A percentile compares a stretch with the other conserved stretches of the same genome.
phyloP scores from a whole-genome alignment of 2,329 filamentous ascomycete species.

The Colletotrichum sp. region DNA sequence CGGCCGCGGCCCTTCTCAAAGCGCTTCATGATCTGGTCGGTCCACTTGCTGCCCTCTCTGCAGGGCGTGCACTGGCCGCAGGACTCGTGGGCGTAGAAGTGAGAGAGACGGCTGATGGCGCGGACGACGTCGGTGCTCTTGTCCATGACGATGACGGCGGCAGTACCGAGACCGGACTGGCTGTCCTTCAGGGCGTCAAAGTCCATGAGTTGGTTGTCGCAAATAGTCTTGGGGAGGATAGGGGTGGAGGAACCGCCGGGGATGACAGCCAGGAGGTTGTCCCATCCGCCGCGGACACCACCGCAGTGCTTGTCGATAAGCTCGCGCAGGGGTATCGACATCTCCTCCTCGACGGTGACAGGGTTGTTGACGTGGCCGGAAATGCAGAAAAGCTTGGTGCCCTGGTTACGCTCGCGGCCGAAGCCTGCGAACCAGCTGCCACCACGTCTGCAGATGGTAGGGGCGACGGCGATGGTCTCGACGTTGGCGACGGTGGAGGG shows the following conservation, averaged over 20 bases:
- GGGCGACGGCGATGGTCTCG: conserved; percentile 93
- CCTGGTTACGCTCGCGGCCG: conserved; percentile 93
- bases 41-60: conserved; percentile 99
- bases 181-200: conserved; percentile 98
- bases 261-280: conserved; percentile 94
- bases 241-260: conserved; percentile 97
- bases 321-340: conserved; percentile 95
- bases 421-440: conserved; percentile 93
- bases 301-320: conserved; percentile 98
- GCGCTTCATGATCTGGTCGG: conserved; percentile 96
- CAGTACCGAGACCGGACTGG: conserved; percentile 95
- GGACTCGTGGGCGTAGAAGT: conserved; percentile 98
- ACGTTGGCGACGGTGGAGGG: conserved; percentile 98
- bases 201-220: conserved; percentile 98
- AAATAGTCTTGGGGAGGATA: conserved; percentile 87
- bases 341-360: conserved; percentile 97
- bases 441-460: conserved; percentile 93
- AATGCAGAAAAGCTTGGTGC: conserved; percentile 98
- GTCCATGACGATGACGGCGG: conserved; percentile 98
- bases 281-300: conserved; percentile 95
- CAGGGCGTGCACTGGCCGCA: conserved; percentile 99
- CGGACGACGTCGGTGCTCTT: conserved; percentile 96
- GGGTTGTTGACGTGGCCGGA: conserved; percentile 99
- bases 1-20: conserved; percentile 92
- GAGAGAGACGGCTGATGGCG: conserved; percentile 88